phyloP scores from a whole-genome alignment of 495 filamentous ascomycete genomes.

The Chaetomium fimeti region DNA sequence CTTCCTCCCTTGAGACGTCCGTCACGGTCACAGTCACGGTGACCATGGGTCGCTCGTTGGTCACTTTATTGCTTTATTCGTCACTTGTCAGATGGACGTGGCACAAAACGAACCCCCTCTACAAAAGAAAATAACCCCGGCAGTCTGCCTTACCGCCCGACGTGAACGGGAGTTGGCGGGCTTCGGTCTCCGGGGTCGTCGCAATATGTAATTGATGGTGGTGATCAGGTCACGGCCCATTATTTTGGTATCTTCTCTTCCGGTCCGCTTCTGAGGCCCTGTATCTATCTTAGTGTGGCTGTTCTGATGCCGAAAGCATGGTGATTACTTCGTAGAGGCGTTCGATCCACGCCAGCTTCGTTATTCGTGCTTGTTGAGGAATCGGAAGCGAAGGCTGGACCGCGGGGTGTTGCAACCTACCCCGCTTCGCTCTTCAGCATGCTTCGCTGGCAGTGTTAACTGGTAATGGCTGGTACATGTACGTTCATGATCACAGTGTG shows the following conservation, averaged over 20 bases:
- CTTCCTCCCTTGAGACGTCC: slow-evolving; percentile 40
- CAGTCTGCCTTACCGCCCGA: slow-evolving; percentile 36
- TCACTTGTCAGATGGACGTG: not conserved
- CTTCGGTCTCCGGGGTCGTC: slow-evolving; percentile 59
- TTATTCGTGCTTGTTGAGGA: too few relatives aligned
- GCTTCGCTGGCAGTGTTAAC: too few relatives aligned
- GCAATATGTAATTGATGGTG: slow-evolving; percentile 58
- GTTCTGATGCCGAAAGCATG: too few relatives aligned
- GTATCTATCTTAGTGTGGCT: not conserved
- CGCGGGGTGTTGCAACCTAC: not conserved
- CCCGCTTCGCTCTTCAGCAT: not conserved
- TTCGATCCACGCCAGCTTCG: too few relatives aligned
- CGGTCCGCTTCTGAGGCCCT: not conserved
- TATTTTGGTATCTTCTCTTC: not conserved
- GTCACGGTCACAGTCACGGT: slow-evolving; percentile 40
- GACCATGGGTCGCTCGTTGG: slow-evolving; percentile 47
- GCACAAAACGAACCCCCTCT: not conserved
- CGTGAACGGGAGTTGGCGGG: slow-evolving; percentile 50
- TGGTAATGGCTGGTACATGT: not conserved
- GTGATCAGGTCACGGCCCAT: slow-evolving; percentile 47
- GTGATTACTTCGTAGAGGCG: too few relatives aligned
- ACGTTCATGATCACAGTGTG: not conserved
- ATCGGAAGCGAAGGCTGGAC: too few relatives aligned
- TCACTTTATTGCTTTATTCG: slow-evolving; percentile 21
- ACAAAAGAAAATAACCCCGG: not conserved